Evolutionary conservation across 2,329 filamentous ascomycete genomes (phyloP), one percentile per base, ranked within the genome.

Genomic region (Fusarium zealandicum): DNA sequence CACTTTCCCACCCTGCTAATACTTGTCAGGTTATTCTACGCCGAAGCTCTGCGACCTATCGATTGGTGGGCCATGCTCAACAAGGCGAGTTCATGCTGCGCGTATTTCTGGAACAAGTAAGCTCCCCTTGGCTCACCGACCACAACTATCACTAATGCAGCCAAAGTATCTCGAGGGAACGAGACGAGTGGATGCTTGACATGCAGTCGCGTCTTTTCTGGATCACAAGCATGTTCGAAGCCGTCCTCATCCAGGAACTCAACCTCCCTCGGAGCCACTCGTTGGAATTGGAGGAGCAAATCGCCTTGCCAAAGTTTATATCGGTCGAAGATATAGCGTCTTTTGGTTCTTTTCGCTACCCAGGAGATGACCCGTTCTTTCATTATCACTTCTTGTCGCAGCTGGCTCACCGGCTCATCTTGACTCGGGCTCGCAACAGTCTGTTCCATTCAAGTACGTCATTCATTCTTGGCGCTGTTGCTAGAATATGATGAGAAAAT

Each of bases 161-260:
- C 2, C 1, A 1, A 0, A 62, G 59, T 1, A 5, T 49, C 2
- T 52, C 59, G 0, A 4, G 51, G 12, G 59, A 62, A 0, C 54
- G 59, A 0, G 59, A 62, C 0, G 59, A 62, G 11, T 63, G 59
- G 59, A 63, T 63, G 59, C 46, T 63, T 0, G 59, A 62, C 12
- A 62, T 62, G 59, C 59, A 62, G 3, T 62, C 59, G 1, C 55
- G 59, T 1, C 51, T 62, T 0, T 62, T 63, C 11, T 62, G 59
- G 59, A 62, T 62, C n/a, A 63, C 59, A 8, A 63, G 59, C 37
- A 62, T 63, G 59, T 62, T 63, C 1, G 59, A 60, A 50, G 59
- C 59, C 0, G 59, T 62, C 1, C 51, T 62, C 1, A 63, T 59
- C 0, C 59, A 62, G 16, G 59, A 62, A 17, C 59, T 62, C 0